Conservation (phyloP, 139 green algal species). For the Chlamydomonas schloesseri region DNA sequence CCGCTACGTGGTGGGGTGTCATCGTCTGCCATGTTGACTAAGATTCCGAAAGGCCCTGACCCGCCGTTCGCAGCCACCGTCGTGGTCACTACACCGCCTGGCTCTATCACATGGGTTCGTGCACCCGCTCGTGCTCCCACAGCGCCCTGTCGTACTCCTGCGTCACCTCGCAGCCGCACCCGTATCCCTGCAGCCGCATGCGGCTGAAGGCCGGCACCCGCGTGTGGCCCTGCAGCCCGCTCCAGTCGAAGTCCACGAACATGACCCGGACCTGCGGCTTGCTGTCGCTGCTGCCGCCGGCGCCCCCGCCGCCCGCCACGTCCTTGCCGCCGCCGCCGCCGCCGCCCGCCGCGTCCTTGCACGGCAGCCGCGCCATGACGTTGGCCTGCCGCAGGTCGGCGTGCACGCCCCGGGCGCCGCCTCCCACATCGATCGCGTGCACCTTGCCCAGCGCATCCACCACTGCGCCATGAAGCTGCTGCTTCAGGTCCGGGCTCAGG, state of each 20-base stretch:
- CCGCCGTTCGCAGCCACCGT: too few relatives aligned
- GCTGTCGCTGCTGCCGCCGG: too few relatives aligned
- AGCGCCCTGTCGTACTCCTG: neutral
- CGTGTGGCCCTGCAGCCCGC: neutral
- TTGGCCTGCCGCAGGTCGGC: slow-evolving; percentile 14
- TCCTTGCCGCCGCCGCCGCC: neutral
- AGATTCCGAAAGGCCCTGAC: too few relatives aligned
- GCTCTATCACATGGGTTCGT: too few relatives aligned
- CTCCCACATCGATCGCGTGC: neutral
- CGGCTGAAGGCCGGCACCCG: neutral
- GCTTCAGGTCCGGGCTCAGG: neutral
- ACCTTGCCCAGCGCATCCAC: neutral
- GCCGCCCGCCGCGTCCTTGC: too few relatives aligned
- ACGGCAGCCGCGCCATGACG: slow-evolving; percentile 7
- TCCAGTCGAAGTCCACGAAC: slow-evolving; percentile 20
- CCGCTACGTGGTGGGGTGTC: too few relatives aligned
- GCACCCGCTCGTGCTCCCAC: neutral
- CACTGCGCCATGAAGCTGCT: neutral
- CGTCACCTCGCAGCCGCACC: neutral
- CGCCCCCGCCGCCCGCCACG: too few relatives aligned
- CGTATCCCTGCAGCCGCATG: neutral
- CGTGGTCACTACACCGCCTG: too few relatives aligned
- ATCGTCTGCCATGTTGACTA: too few relatives aligned
- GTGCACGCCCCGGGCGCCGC: neutral
- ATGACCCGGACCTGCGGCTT: neutral